Base-by-base conservation (phyloP, 1,284 basidiomycete genomes). In the Calocybe gambosa region DNA sequence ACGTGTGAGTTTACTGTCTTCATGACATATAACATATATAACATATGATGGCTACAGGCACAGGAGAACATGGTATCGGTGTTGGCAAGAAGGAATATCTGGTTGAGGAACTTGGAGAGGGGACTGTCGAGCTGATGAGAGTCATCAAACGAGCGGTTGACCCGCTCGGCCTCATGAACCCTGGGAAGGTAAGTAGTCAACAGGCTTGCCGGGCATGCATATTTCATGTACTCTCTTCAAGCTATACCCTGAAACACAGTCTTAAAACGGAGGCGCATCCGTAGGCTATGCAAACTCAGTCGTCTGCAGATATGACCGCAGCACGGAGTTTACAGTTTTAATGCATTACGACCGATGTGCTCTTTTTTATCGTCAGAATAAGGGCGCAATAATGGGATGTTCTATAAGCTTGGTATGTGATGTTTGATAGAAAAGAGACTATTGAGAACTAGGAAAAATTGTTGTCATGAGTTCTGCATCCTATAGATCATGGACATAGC, bases 61-160 rank as follows among this genome's bases (percentile, higher is more conserved):
- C 77, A 2, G 73, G 73, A 34, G 73, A 74, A 50, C 73, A 75
- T 52, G 73, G 73, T 1, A 82, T 93, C 16, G 88, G 89, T 0
- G 62, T 90, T 12, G 88, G 87, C 16, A 91, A 91, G 70, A 83
- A 77, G 55, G 77, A 79, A 53, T 86, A 80, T 58, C 73, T 93
- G 2, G 62, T 69, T 20, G 71, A 78, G 38, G 91, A 94, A 63
- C 75, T 94, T 3, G 90, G 90, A 0, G 69, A 73, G 45, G 80
- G 79, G 2, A 92, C 89, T 0, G 82, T 93, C 12, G 76, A 79
- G 41, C 66, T 93, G 15, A 92, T 93, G 90, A 79, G 78, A 64
- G 77, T 73, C 5, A 74, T 93, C 52, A 94, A 93, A 64, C 66
- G 65, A 33, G 74, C 80, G 2, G 70, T 93, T 19, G 89, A 92